These are phyloP conservation scores for Zygnema circumcarinatum DNA, from an alignment of 139 green algal species.

Conservation along the genomic window DNA sequence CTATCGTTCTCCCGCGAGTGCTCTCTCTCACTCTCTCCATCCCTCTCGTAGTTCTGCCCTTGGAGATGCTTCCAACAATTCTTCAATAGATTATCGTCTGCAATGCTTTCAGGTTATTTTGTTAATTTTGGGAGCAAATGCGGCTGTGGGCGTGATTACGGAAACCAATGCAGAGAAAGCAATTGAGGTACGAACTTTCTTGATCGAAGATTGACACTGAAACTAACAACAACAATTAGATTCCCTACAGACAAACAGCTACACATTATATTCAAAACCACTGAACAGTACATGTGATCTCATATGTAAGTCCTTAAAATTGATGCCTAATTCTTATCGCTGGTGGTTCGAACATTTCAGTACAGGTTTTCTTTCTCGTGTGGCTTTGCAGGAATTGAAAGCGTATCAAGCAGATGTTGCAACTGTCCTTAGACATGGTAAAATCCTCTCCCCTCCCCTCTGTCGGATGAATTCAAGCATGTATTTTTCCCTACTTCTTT, in stretches of 20 bases:
- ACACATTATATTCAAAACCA: too few species aligned
- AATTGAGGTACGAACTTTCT: slow-evolving; percentile 51
- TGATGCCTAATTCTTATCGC: slow-evolving; percentile 7
- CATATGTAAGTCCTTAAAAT: background rate
- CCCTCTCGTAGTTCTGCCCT: too few species aligned
- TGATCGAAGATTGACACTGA: too few species aligned
- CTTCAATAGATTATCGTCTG: too few species aligned
- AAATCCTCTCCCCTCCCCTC: background rate
- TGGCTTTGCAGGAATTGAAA: slow-evolving; percentile 79
- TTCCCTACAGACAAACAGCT: too few species aligned
- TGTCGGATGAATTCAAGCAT: too few species aligned
- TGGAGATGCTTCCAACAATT: too few species aligned
- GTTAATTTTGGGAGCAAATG: slow-evolving; percentile 95
- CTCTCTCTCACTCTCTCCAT: too few species aligned
- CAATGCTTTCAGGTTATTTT: slow-evolving; percentile 97
- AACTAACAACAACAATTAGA: too few species aligned
- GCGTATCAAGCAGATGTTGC: slow-evolving; percentile 71
- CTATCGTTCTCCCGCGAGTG: slow-evolving; percentile 2
- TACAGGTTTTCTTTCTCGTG: background rate
- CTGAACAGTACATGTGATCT: too few species aligned
- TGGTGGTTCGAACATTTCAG: too few species aligned
- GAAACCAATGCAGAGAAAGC: slow-evolving; percentile 65
- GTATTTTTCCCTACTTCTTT: too few species aligned
- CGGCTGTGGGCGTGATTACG: slow-evolving; percentile 76
- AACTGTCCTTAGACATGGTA: slow-evolving; percentile 60